A percentile compares a stretch with the other conserved stretches of the same genome.
Conservation (phyloP, 2,329 filamentous ascomycete genomes). For the Pseudocercospora cruenta region DNA sequence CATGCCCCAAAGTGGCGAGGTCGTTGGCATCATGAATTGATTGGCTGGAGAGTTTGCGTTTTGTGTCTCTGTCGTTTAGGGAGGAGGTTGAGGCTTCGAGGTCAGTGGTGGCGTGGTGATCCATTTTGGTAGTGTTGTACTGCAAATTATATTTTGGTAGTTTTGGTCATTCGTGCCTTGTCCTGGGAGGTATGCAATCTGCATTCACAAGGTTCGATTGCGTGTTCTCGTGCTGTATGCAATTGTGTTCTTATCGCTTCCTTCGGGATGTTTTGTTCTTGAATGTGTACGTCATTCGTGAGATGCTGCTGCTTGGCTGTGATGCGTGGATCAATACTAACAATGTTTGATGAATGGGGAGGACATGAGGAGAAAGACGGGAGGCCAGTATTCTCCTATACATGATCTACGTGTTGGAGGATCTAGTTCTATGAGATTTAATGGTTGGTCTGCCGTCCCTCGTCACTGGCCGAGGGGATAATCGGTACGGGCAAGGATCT, state of each 20-base stretch:
- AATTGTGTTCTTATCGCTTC: neutral
- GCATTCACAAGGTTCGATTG: neutral
- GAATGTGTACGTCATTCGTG: neutral
- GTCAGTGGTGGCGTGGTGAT: slow-evolving; percentile 7
- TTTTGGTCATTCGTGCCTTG: neutral
- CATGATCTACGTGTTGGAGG: neutral
- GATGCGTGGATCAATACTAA: neutral
- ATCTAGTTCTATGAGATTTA: neutral
- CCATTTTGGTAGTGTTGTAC: neutral
- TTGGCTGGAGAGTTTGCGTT: slow-evolving; percentile 16
- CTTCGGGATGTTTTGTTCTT: neutral
- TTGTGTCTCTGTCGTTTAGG: neutral
- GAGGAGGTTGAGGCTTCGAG: slow-evolving; percentile 12
- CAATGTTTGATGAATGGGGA: neutral
- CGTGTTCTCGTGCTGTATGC: neutral
- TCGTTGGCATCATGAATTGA: slow-evolving; percentile 43
- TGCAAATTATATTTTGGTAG: no score
- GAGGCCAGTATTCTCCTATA: neutral
- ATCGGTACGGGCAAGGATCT: neutral
- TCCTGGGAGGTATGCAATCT: neutral
- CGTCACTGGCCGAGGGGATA: slow-evolving; percentile 1
- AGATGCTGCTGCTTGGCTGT: neutral
- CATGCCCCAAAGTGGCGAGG: slow-evolving; percentile 48
- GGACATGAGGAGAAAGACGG: neutral
- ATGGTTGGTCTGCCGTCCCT: neutral